Base-by-base conservation (phyloP, 2,329 filamentous ascomycete species). In the Daldinia eschscholtzii region DNA sequence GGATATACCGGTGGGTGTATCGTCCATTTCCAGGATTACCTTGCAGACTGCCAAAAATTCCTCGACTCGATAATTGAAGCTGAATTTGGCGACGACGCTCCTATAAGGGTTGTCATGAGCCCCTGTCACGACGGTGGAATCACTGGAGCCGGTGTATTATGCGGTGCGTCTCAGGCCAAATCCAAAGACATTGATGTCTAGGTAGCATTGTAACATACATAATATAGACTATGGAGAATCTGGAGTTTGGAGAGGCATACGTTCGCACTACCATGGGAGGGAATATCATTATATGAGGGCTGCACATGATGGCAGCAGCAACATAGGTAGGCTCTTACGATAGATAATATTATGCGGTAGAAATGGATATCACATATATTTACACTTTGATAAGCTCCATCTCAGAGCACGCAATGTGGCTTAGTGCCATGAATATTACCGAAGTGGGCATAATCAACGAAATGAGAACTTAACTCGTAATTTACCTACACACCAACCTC, bases 1-100 rank as follows among this genome's bases (percentile, higher is more conserved):
- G 92, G 92, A 0, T 94, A 93, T 76, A 93, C 92, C 0, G 92
- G 92, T 35, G 91, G 92, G 6, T 93, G 92, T 75, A 94, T 94
- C 66, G 87, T 89, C n/a, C 89, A 92, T 74, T 93, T 93, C 74
- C 92, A 92, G 55, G 86, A 92, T 73, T 94, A 93, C 79, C 83
- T 92, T 46, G 80, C 83, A 50, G 90, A 91, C 73, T 93, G 91
- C 71, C 91, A 94, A 78, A 75, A 80, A 13, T 92, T 92, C 75
- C 84, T 94, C 57, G 89, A 93, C 73, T 76, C 79, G 23, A 80
- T 89, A 10, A 73, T 89, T 59, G 72, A 74, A 15, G 69, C 76
- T 30, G 83, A 84, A 57, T 83, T 83, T 58, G 77, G 76, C 3
- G 67, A 73, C 0, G 48, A 72, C 7, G 73, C 77, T 2, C 80